Conservation (phyloP, 768 basidiomycete species). For the Leucosporidium scottii region DNA sequence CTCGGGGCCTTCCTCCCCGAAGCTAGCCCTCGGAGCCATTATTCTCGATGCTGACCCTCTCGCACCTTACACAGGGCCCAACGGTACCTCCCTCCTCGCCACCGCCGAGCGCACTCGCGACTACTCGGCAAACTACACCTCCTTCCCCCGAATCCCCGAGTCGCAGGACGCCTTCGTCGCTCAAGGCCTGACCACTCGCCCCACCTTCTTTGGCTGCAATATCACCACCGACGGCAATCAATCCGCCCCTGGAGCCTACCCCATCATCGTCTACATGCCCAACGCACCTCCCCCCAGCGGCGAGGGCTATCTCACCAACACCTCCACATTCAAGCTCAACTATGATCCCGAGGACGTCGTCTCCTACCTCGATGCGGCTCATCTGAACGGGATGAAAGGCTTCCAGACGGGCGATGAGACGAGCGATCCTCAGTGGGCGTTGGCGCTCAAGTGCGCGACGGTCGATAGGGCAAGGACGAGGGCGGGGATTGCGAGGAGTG, state of each 20-base stretch:
- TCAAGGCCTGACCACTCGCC: constrained; percentile 58
- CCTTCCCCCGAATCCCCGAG: constrained; percentile 31
- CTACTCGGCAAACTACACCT: constrained; percentile 30
- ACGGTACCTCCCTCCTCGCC: constrained; percentile 54
- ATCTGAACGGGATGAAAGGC: constrained; percentile 53
- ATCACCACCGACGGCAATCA: constrained; percentile 39
- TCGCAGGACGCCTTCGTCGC: constrained; percentile 50
- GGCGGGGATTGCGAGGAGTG: not conserved
- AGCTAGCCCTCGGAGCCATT: too few species aligned
- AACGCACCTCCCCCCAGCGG: constrained; percentile 42
- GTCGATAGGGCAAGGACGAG: constrained; percentile 49
- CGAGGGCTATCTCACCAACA: constrained; percentile 37
- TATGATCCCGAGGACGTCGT: constrained; percentile 54
- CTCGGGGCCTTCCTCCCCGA: not conserved
- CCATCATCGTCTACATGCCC: constrained; percentile 67
- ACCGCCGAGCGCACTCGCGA: constrained; percentile 46
- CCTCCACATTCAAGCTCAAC: constrained; percentile 51
- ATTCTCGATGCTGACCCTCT: not conserved
- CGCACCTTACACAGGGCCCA: constrained; percentile 50
- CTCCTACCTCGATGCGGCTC: constrained; percentile 59
- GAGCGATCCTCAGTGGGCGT: constrained; percentile 54
- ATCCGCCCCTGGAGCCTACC: constrained; percentile 46
- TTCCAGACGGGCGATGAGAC: constrained; percentile 46
- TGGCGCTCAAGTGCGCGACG: constrained; percentile 64
- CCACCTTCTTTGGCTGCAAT: constrained; percentile 76